Percentiles rank a stretch among this genome's conserved stretches.
Conservation (phyloP, 176 grass and related monocot genomes). For the Puccinellia tenuiflora region DNA sequence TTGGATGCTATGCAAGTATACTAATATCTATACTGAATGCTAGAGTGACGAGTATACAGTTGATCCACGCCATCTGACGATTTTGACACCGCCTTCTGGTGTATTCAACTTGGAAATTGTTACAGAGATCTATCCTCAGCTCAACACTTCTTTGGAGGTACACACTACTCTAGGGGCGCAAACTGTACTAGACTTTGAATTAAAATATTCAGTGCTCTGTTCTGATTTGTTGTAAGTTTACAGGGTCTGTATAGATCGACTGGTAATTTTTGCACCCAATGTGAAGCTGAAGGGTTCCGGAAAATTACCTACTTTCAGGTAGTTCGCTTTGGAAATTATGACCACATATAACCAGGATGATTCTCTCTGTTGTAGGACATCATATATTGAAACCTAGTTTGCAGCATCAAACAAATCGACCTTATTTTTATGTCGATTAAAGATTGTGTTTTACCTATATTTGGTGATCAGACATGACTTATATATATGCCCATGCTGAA, state of each 20-base stretch:
- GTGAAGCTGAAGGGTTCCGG: constrained; percentile 96
- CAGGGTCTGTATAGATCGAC: constrained; percentile 93
- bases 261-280: constrained; percentile 95
- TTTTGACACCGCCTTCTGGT: constrained; percentile 49
- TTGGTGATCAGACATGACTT: constrained; percentile 12
- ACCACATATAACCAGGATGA: background rate
- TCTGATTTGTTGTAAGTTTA: constrained; percentile 24
- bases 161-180: background rate
- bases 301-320: constrained; percentile 99
- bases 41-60: constrained; percentile 72
- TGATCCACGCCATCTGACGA: constrained; percentile 58
- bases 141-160: constrained; percentile 99
- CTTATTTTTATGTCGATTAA: background rate
- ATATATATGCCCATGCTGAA: constrained; percentile 24
- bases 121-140: constrained; percentile 90
- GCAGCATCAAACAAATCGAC: background rate
- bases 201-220: background rate
- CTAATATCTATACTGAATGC: constrained; percentile 17
- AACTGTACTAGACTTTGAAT: background rate
- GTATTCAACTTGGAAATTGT: constrained; percentile 84
- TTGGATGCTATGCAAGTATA: background rate
- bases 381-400: background rate
- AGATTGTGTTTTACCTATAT: background rate
- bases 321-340: constrained; percentile 16
- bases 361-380: background rate